Evolutionary conservation across 2,329 filamentous ascomycete species (phyloP), one percentile per base, ranked within the genome.

Genomic region (Xylariomycetidae sp.): DNA sequence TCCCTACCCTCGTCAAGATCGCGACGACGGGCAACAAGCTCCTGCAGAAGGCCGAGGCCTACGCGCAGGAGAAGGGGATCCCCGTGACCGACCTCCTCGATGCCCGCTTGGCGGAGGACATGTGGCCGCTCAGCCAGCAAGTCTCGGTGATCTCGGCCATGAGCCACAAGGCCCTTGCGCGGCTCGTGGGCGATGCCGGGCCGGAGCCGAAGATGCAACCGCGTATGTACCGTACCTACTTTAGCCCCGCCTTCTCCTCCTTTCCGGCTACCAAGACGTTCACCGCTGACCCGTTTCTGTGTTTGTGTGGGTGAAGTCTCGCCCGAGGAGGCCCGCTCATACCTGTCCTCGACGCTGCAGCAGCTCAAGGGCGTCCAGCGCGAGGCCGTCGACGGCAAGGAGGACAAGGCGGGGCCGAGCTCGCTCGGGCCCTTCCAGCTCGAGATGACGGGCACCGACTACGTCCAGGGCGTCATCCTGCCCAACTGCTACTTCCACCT

Each of bases 401-500:
- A 46, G 39, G 44, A 50, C 12, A 49, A 54, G 24, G 40, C 28
- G 4, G 49, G 64, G n/a, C 36, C 42, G 14, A 31, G 61, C 4
- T 49, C 42, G 3, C n/a, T 63, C 5, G 60, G 59, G 2, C 44
- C 50, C 13, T 40, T 42, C 22, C 55, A 50, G 38, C 40, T 32
- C n/a, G 23, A 48, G 25, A 33, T 59, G 30, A 37, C 43, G 22
- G 50, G 44, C 29, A 19, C 43, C 28, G 54, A 60, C 2, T 82
- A 74, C 49, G 48, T 73, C 15, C 49, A 57, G 25, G 57, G 57
- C 3, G 75, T 68, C 52, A 64, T 58, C 4, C 35, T 77, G 26
- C 76, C 79, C 15, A 80, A 82, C 48, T 56, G 81, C 45, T 80
- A 67, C 60, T 85, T 84, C 57, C 80, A 84, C 50, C 43, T 74